Evolutionary conservation across 768 basidiomycete genomes (phyloP).

Genomic region (Mycena kentingensis): DNA sequence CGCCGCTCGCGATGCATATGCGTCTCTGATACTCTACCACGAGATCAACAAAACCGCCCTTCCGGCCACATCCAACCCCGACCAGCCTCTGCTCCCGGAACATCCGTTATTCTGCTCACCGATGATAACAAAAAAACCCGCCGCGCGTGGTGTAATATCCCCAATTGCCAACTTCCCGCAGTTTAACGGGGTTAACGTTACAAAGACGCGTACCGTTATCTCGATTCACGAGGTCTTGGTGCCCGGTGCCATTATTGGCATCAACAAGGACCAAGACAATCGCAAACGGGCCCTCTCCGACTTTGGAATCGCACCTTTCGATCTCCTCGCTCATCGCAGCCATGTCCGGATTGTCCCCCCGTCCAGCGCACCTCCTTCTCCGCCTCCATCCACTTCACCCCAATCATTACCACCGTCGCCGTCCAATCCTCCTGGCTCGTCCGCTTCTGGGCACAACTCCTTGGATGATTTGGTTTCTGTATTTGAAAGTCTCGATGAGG

Average conservation of each 20-base stretch:
- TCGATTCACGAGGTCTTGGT: slow-evolving; percentile 4
- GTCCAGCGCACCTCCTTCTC: background rate
- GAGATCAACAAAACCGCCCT: background rate
- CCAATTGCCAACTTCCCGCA: background rate
- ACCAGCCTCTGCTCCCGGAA: background rate
- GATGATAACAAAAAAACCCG: slow-evolving; percentile 5
- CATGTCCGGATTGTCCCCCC: slow-evolving; percentile 3
- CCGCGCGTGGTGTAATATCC: slow-evolving; percentile 7
- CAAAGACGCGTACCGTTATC: slow-evolving; percentile 7
- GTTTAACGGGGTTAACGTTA: slow-evolving; percentile 3
- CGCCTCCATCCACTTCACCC: background rate
- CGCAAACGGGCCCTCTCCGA: background rate
- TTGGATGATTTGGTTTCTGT: too few species aligned
- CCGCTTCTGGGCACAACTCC: too few species aligned
- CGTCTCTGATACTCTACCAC: background rate
- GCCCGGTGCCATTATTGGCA: slow-evolving; percentile 6
- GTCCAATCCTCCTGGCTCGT: too few species aligned
- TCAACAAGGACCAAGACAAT: background rate
- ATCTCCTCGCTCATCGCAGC: slow-evolving; percentile 5
- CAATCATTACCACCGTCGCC: too few species aligned
- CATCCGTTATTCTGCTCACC: background rate
- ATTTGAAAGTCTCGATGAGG: too few species aligned
- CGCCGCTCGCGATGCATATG: background rate
- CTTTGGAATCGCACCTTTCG: slow-evolving; percentile 5
- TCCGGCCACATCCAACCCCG: too few species aligned